A percentile compares a stretch with the other conserved stretches of the same genome.
These are phyloP conservation scores for Lithospermum erythrorhizon DNA, from an alignment of 257 asterid genomes.

Conservation along the genomic window DNA sequence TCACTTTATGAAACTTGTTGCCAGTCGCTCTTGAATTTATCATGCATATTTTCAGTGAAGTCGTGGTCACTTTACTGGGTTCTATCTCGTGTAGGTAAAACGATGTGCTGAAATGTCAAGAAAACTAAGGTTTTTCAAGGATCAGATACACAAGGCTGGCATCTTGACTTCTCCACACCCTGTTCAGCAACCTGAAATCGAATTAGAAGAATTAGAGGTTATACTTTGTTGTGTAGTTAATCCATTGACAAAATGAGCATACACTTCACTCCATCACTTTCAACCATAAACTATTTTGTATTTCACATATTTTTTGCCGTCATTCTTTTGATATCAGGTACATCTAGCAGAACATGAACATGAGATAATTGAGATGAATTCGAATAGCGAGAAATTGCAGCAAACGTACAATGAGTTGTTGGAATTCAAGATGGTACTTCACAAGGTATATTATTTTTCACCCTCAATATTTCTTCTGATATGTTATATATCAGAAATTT, in stretches of 20 bases:
- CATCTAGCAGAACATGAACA: slow-evolving; percentile 92
- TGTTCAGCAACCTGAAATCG: slow-evolving; percentile 73
- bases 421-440: slow-evolving; percentile 94
- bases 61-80: slow-evolving; percentile 6
- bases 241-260: neutral
- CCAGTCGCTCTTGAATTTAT: neutral
- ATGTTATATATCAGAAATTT: neutral
- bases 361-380: slow-evolving; percentile 86
- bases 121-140: slow-evolving; percentile 82
- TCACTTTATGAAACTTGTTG: neutral
- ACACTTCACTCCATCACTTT: neutral
- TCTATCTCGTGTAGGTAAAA: slow-evolving; percentile 54
- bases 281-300: slow-evolving; percentile 4
- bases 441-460: slow-evolving; percentile 44
- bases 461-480: neutral
- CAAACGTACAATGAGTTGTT: slow-evolving; percentile 83
- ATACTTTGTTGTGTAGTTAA: slow-evolving; percentile 7
- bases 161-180: slow-evolving; percentile 47
- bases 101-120: slow-evolving; percentile 99
- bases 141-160: slow-evolving; percentile 91
- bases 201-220: slow-evolving; percentile 92
- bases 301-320: neutral
- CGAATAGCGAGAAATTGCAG: slow-evolving; percentile 74
- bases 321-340: slow-evolving; percentile 29
- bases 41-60: neutral